phyloP scores from a whole-genome alignment of 2,329 filamentous ascomycete species.

The Dryadomyces quercivorus region DNA sequence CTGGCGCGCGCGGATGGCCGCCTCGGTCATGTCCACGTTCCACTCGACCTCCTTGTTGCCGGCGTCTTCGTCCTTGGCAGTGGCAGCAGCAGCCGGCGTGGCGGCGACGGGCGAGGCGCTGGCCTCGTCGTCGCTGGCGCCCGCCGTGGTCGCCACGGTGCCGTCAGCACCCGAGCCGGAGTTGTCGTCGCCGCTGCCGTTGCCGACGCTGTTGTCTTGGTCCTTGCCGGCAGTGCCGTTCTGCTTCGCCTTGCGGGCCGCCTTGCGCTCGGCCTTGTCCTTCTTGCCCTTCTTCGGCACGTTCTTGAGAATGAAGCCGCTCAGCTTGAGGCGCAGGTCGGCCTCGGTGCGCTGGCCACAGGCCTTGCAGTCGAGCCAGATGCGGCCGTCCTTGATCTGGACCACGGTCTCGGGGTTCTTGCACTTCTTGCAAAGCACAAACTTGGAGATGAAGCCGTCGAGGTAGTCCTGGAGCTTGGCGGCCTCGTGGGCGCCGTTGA shows the following conservation, averaged over 20 bases:
- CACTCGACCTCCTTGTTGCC: slow-evolving; percentile 74
- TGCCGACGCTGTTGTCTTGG: slow-evolving; percentile 44
- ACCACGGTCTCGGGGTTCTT: slow-evolving; percentile 98
- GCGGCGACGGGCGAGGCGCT: slow-evolving; percentile 27
- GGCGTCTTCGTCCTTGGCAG: slow-evolving; percentile 32
- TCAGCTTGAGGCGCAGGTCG: slow-evolving; percentile 88
- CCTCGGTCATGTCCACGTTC: slow-evolving; percentile 93
- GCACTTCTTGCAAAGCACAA: slow-evolving; percentile 99
- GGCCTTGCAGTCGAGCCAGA: slow-evolving; percentile 95
- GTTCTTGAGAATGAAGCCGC: slow-evolving; percentile 94
- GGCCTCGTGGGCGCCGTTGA: slow-evolving; percentile 95
- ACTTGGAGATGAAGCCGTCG: slow-evolving; percentile 96
- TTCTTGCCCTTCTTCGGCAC: slow-evolving; percentile 91
- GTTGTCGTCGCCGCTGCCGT: slow-evolving; percentile 76
- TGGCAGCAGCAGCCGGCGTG: slow-evolving; percentile 46
- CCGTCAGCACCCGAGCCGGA: slow-evolving; percentile 39
- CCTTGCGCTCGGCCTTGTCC: slow-evolving; percentile 87
- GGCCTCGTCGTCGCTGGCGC: slow-evolving; percentile 30
- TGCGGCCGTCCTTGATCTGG: slow-evolving; percentile 84
- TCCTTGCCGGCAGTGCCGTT: slow-evolving; percentile 48
- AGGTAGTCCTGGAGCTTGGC: slow-evolving; percentile 95
- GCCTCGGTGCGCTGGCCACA: slow-evolving; percentile 90
- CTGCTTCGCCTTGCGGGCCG: slow-evolving; percentile 81
- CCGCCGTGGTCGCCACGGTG: slow-evolving; percentile 43
- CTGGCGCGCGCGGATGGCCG: slow-evolving; percentile 87